Evolutionary conservation across 371 early-diverging fungal genomes (phyloP).

Genomic region (Mucor racemosus): DNA sequence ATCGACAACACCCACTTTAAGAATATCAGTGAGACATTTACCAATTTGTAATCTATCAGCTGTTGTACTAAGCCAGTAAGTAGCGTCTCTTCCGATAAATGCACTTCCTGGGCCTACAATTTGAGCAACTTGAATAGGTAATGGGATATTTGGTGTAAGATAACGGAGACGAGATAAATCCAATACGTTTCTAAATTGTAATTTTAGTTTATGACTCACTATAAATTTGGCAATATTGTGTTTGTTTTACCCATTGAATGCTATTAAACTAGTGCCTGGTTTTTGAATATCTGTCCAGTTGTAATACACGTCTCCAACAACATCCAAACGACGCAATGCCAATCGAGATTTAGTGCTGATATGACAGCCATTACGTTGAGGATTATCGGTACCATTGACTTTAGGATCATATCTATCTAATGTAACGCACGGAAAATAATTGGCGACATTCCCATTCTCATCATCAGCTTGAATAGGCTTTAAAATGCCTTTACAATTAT

Average conservation of each 20-base stretch:
- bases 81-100: constrained; percentile 66
- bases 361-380: constrained; percentile 72
- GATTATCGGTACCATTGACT: constrained; percentile 57
- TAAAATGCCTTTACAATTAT: constrained; percentile 70
- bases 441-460: constrained; percentile 56
- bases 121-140: constrained; percentile 48
- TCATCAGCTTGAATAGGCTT: constrained; percentile 50
- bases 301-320: constrained; percentile 72
- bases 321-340: constrained; percentile 50
- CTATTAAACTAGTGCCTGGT: constrained; percentile 60
- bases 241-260: constrained; percentile 71
- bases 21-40: constrained; percentile 70
- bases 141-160: constrained; percentile 51
- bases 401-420: constrained; percentile 45
- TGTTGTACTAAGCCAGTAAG: constrained; percentile 62
- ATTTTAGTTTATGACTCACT: not conserved
- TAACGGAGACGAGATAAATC: constrained; percentile 50
- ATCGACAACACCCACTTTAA: constrained; percentile 81
- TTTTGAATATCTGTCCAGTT: constrained; percentile 74
- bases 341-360: constrained; percentile 51
- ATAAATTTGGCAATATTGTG: not conserved
- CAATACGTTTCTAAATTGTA: constrained; percentile 50
- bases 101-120: constrained; percentile 56
- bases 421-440: constrained; percentile 79
- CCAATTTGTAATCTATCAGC: constrained; percentile 58